Evolutionary conservation across 345 rosid genomes (phyloP), one percentile per base, ranked within the genome.

Genomic region (Balakata baccata): DNA sequence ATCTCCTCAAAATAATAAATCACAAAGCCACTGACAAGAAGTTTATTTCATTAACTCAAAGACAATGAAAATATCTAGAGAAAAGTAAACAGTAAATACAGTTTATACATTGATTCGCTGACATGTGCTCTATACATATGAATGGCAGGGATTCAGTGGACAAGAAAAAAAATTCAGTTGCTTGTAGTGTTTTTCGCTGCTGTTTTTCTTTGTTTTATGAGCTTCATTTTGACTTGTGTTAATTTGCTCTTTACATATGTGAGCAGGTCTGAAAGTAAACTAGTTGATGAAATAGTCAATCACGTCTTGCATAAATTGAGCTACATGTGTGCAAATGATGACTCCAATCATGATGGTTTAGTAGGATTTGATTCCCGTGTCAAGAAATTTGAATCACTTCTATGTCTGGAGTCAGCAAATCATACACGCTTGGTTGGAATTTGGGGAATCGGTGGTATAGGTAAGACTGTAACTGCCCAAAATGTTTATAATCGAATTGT

Each of bases 401-500:
- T 74, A 57, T 20, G 0, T 43, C 6, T 14, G n/a, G 57, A 34
- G 3, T 38, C 2, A 29, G 34, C 34, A 1, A 3, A 20, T 29
- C 53, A 66, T 38, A 71, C 66, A 29, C 29, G 41, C 10, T 16
- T 47, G 6, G 5, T 74, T 7, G 77, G 77, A 74, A 66, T 74
- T 22, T 74, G 66, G 72, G 77, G 77, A 10, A 71, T 71, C 58
- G 20, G 41, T 11, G 75, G 75, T 16, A 47, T 70, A 18, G 74
- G 74, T 17, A 5, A 74, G 59, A 71, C 66, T 37, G 5, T 47
- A 3, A 14, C 41, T 9, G 68, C 68, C 37, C 58, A 20, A 51
- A 16, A 46, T 14, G 13, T 75, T 11, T 75, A 23, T 37, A 50
- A 22, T 8, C 47, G 17, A 18, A 18, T 6, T 34, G 45, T 60